These are phyloP conservation scores for Penicillium sp. DNA, from an alignment of 2,329 filamentous ascomycete species.

Conservation along the genomic window DNA sequence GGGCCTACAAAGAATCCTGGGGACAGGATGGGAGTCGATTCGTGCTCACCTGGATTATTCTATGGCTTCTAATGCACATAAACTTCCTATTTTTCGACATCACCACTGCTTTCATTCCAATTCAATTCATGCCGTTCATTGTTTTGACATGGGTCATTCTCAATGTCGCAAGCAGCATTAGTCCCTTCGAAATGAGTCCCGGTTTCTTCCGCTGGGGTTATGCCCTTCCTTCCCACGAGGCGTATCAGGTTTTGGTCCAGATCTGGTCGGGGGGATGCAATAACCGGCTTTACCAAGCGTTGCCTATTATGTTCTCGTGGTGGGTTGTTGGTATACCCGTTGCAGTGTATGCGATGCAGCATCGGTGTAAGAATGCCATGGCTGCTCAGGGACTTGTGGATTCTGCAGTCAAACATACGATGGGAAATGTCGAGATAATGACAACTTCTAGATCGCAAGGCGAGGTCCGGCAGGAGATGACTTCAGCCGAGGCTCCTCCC, in stretches of 20 bases:
- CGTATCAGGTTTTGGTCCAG: slow-evolving; percentile 41
- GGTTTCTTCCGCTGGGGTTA: slow-evolving; percentile 44
- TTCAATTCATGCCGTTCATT: slow-evolving; percentile 41
- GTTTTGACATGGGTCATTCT: slow-evolving; percentile 42
- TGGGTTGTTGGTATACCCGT: slow-evolving; percentile 23
- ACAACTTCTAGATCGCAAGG: background rate
- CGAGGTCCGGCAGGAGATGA: background rate
- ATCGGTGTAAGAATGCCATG: background rate
- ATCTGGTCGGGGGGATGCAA: slow-evolving; percentile 45
- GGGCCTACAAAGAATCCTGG: slow-evolving; percentile 2
- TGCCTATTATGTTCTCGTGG: slow-evolving; percentile 45
- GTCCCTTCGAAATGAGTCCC: slow-evolving; percentile 40
- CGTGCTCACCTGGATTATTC: slow-evolving; percentile 39
- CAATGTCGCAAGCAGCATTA: slow-evolving; percentile 41
- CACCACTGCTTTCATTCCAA: slow-evolving; percentile 38
- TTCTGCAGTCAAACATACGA: background rate
- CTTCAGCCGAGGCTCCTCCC: background rate
- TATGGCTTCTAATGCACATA: slow-evolving; percentile 44
- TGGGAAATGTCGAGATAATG: background rate
- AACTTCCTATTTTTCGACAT: slow-evolving; percentile 44
- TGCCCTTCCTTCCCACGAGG: slow-evolving; percentile 40
- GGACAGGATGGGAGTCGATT: slow-evolving; percentile 32
- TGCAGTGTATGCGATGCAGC: slow-evolving; percentile 1
- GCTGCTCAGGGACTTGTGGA: background rate
- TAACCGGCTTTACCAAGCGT: slow-evolving; percentile 36